Evolutionary conservation across 2,329 filamentous ascomycete species (phyloP).

Genomic region (Sporothrix curviconia): DNA sequence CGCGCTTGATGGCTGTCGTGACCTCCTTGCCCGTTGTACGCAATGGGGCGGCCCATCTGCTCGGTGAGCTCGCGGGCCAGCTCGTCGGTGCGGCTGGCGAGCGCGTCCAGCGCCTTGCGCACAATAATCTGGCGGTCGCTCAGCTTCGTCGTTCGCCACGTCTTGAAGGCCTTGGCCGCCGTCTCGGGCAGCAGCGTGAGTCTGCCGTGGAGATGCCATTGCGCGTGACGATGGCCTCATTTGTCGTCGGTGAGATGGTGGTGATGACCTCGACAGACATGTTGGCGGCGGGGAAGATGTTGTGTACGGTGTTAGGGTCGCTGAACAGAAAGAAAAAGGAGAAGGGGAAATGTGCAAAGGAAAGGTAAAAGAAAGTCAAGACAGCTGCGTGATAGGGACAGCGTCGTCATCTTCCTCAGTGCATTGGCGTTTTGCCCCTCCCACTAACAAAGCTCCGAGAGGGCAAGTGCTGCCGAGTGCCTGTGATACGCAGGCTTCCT

Average conservation of each 20-base stretch:
- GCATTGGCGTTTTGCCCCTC: constrained; percentile 5
- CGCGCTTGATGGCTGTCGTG: constrained; percentile 74
- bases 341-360: neutral
- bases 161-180: constrained; percentile 68
- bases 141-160: constrained; percentile 69
- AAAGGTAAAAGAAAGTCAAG: neutral
- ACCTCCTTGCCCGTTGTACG: constrained; percentile 80
- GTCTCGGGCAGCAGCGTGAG: constrained; percentile 63
- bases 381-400: neutral
- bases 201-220: constrained; percentile 66
- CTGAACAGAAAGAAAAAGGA: neutral
- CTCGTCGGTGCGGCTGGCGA: constrained; percentile 67
- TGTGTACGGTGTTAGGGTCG: too few relatives aligned
- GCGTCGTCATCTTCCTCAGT: neutral
- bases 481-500: neutral
- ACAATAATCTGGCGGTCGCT: constrained; percentile 73
- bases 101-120: constrained; percentile 65
- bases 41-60: constrained; percentile 92
- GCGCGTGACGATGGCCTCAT: constrained; percentile 74
- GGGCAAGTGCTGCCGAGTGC: neutral
- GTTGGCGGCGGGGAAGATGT: neutral
- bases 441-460: neutral
- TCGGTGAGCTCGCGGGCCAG: constrained; percentile 79
- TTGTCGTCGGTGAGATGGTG: constrained; percentile 87
- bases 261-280: constrained; percentile 61